A percentile compares a stretch with the other conserved stretches of the same genome.
Conservation (phyloP, 1,284 basidiomycete species). For the Trametes versicolor region DNA sequence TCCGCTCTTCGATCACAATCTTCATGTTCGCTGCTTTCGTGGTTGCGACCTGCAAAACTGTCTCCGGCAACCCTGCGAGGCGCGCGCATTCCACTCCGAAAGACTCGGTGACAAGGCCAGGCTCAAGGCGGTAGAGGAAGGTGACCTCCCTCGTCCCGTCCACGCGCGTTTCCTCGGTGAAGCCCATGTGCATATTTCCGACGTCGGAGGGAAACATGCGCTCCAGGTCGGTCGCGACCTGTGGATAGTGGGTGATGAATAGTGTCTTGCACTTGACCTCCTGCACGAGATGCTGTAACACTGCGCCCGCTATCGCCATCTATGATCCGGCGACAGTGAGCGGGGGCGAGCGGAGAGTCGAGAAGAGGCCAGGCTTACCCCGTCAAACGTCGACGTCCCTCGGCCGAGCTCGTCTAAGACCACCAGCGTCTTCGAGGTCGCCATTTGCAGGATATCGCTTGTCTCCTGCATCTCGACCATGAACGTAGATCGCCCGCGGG, state of each 20-base stretch:
- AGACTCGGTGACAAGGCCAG: constrained; percentile 81
- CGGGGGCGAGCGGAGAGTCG: background rate
- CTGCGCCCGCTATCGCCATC: constrained; percentile 88
- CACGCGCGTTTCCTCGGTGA: constrained; percentile 68
- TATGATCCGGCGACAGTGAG: constrained; percentile 42
- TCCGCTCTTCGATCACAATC: constrained; percentile 57
- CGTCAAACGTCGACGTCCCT: constrained; percentile 88
- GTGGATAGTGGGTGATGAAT: constrained; percentile 96
- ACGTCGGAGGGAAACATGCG: constrained; percentile 65
- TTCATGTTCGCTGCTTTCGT: constrained; percentile 68
- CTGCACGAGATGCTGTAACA: constrained; percentile 78
- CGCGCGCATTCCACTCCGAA: constrained; percentile 93
- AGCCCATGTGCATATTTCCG: constrained; percentile 89
- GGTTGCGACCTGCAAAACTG: constrained; percentile 69
- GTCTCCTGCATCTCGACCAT: constrained; percentile 98
- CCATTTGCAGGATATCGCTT: constrained; percentile 84
- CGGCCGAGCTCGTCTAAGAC: constrained; percentile 90
- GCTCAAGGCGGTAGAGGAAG: constrained; percentile 82
- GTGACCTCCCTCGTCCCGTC: constrained; percentile 83
- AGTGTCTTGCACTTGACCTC: constrained; percentile 79
- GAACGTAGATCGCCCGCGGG: constrained; percentile 88
- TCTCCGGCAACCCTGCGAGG: constrained; percentile 82
- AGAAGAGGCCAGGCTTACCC: constrained; percentile 56
- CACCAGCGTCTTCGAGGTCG: constrained; percentile 79
- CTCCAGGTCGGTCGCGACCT: constrained; percentile 69